phyloP scores from a whole-genome alignment of 2,329 filamentous ascomycete species.

The Salinomyces thailandicus region DNA sequence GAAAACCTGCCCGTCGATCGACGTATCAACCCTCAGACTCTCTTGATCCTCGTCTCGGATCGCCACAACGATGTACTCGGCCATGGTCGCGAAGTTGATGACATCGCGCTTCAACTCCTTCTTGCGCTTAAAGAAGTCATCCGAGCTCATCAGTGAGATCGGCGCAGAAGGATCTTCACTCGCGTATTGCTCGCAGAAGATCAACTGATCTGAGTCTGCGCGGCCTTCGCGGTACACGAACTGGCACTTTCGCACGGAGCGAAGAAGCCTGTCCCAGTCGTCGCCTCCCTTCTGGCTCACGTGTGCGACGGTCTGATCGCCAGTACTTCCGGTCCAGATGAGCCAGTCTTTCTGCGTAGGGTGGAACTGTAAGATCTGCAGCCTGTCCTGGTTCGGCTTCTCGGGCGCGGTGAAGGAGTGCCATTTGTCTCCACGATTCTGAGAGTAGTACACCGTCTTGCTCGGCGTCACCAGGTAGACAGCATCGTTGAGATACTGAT shows the following conservation, averaged over 20 bases:
- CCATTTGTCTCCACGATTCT: slow-evolving; percentile 65
- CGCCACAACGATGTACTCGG: slow-evolving; percentile 88
- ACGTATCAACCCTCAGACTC: slow-evolving; percentile 67
- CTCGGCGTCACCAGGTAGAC: slow-evolving; percentile 73
- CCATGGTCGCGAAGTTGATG: slow-evolving; percentile 84
- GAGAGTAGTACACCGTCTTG: slow-evolving; percentile 65
- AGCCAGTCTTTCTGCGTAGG: slow-evolving; percentile 79
- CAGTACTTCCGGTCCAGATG: slow-evolving; percentile 63
- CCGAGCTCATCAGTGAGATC: slow-evolving; percentile 62
- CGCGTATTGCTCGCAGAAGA: slow-evolving; percentile 54
- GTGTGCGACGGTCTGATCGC: slow-evolving; percentile 60
- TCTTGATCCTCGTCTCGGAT: slow-evolving; percentile 55
- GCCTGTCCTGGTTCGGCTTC: slow-evolving; percentile 40
- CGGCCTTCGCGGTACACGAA: slow-evolving; percentile 62
- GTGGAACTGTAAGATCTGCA: slow-evolving; percentile 65
- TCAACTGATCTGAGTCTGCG: slow-evolving; percentile 50
- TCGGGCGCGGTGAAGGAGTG: slow-evolving; percentile 62
- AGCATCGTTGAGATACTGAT: slow-evolving; percentile 70
- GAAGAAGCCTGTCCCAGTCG: slow-evolving; percentile 63
- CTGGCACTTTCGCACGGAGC: slow-evolving; percentile 70
- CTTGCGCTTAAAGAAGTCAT: slow-evolving; percentile 65
- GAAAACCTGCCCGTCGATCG: slow-evolving; percentile 73
- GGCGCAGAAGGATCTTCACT: slow-evolving; percentile 53
- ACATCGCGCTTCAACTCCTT: slow-evolving; percentile 58
- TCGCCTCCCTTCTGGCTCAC: slow-evolving; percentile 67